phyloP scores from a whole-genome alignment of 1,139 yeast species.

The Arxiozyma heterogenica region DNA sequence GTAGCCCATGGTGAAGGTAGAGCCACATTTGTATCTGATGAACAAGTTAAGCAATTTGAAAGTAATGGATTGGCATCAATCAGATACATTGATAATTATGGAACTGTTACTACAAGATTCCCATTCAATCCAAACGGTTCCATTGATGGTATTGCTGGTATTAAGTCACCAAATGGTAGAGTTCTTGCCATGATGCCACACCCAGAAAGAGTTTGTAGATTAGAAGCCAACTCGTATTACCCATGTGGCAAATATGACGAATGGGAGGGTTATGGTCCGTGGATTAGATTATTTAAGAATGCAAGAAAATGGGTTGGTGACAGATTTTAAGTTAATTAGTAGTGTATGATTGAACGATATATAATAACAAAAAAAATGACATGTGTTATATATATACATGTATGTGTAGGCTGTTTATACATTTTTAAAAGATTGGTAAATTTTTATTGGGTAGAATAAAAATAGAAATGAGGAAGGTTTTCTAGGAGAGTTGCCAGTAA shows the following conservation, averaged over 20 bases:
- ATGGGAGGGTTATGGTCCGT: conserved; percentile 79
- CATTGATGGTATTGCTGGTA: conserved; percentile 87
- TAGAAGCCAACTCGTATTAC: conserved; percentile 86
- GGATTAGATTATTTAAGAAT: conserved; percentile 88
- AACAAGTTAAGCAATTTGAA: conserved; percentile 40
- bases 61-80: conserved; percentile 50
- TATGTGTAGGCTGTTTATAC: not conserved
- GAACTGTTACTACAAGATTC: conserved; percentile 67
- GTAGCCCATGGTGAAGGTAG: conserved; percentile 99
- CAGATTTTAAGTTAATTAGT: not conserved
- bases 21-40: conserved; percentile 49
- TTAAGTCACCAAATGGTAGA: conserved; percentile 82
- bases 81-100: conserved; percentile 85
- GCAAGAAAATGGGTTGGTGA: conserved; percentile 89
- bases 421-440: too few species aligned
- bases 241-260: conserved; percentile 57
- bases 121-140: conserved; percentile 98
- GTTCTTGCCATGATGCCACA: conserved; percentile 99
- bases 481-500: too few species aligned
- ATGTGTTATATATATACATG: not conserved
- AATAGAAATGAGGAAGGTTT: too few species aligned
- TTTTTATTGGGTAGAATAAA: too few species aligned
- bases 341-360: too few species aligned
- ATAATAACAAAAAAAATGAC: too few species aligned
- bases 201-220: conserved; percentile 89